Percentiles rank a stretch among this genome's conserved stretches.
Evolutionary conservation across 495 filamentous ascomycete genomes (phyloP).

Genomic region (Acidiella bohemica): DNA sequence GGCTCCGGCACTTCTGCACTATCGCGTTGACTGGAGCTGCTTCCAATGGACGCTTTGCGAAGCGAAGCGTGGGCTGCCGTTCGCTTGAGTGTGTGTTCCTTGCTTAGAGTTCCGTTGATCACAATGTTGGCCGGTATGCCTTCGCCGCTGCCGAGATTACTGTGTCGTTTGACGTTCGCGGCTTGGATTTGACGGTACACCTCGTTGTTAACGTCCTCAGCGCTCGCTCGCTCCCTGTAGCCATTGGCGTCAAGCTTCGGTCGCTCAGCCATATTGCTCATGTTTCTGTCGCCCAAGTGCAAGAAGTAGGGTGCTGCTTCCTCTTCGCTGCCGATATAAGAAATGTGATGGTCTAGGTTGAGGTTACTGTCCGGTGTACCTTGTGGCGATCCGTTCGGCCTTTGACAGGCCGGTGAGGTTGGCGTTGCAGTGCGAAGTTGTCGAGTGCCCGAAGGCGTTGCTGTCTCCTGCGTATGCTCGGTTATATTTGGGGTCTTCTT

Average conservation of each 20-base stretch:
- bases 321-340: constrained; percentile 14
- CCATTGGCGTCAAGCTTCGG: no score
- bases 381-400: constrained; percentile 2
- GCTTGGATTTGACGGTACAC: constrained; percentile 18
- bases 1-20: neutral
- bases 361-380: neutral
- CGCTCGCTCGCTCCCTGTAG: neutral
- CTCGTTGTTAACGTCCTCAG: constrained; percentile 15
- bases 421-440: neutral
- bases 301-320: constrained; percentile 1
- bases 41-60: constrained; percentile 2
- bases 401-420: neutral
- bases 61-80: constrained; percentile 1
- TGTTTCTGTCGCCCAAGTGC: neutral
- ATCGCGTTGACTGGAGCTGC: neutral
- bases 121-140: constrained; percentile 1
- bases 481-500: no score
- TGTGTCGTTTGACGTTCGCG: constrained; percentile 17
- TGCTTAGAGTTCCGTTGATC: neutral
- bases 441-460: neutral
- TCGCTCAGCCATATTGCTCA: neutral
- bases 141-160: constrained; percentile 2
- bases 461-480: no score
- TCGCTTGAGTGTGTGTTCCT: constrained; percentile 1
- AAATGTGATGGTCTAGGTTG: constrained; percentile 15